phyloP scores from a whole-genome alignment of 345 rosid species.

The Brassica incana region DNA sequence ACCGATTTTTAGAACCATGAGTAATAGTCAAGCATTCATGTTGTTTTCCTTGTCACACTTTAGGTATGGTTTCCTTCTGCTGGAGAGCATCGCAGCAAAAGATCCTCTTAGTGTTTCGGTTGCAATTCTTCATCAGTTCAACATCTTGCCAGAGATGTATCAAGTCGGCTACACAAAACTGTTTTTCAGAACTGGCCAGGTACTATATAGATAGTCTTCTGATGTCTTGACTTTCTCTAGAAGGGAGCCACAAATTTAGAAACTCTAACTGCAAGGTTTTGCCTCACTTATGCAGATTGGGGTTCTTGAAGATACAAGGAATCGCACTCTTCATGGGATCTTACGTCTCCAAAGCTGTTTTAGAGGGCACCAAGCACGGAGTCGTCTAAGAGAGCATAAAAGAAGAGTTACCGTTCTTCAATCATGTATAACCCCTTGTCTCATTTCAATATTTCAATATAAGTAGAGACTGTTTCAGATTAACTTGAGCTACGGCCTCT shows the following conservation, averaged over 20 bases:
- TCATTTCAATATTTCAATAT: background rate
- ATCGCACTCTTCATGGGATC: conserved; percentile 57
- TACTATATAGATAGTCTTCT: conserved; percentile 32
- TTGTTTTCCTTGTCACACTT: conserved; percentile 21
- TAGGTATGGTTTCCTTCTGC: conserved; percentile 81
- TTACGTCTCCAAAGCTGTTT: conserved; percentile 68
- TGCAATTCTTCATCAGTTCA: conserved; percentile 74
- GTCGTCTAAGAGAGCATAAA: conserved; percentile 49
- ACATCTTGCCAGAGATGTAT: conserved; percentile 80
- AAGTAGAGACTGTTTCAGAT: background rate
- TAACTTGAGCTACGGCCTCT: conserved; percentile 22
- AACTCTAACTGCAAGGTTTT: background rate
- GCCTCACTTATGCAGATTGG: conserved; percentile 50
- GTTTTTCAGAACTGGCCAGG: conserved; percentile 86
- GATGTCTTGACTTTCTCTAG: conserved; percentile 2
- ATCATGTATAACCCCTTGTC: conserved; percentile 56
- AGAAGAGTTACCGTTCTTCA: conserved; percentile 56
- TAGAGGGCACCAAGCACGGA: conserved; percentile 65
- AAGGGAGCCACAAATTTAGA: conserved; percentile 5
- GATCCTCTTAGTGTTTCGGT: conserved; percentile 84
- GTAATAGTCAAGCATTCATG: background rate
- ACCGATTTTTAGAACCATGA: too few relatives aligned
- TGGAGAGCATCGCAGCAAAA: conserved; percentile 46
- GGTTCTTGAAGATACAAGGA: conserved; percentile 74
- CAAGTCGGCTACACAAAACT: conserved; percentile 92